Percentiles rank a stretch among this genome's conserved stretches.
Evolutionary conservation across 1,139 yeast species (phyloP).

Genomic region (Nakaseomyces uthaithaninus): DNA sequence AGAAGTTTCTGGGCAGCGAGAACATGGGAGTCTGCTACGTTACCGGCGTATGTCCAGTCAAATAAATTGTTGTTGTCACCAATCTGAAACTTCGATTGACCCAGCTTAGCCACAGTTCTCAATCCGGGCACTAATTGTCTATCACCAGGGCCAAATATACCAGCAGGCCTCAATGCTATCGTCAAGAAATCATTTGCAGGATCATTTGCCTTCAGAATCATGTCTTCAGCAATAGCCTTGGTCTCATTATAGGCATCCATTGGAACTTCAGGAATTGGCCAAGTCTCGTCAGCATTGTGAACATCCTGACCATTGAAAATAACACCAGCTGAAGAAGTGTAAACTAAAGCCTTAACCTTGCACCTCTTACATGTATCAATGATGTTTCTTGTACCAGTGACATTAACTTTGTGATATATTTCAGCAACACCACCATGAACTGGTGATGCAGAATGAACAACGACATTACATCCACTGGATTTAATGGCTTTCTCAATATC

Average conservation of each 20-base stretch:
- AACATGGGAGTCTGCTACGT: conserved; percentile 94
- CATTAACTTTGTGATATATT: conserved; percentile 83
- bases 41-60: conserved; percentile 99
- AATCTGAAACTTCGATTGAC: conserved; percentile 85
- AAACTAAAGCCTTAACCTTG: conserved; percentile 62
- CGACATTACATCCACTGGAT: conserved; percentile 55
- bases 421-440: conserved; percentile 77
- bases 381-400: conserved; percentile 75
- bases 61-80: conserved; percentile 91
- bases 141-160: conserved; percentile 98
- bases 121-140: conserved; percentile 93
- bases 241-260: conserved; percentile 98
- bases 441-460: conserved; percentile 96
- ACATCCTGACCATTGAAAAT: conserved; percentile 89
- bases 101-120: conserved; percentile 70
- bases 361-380: conserved; percentile 53
- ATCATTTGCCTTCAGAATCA: conserved; percentile 65
- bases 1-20: conserved; percentile 76
- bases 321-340: conserved; percentile 96
- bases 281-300: conserved; percentile 82
- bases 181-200: conserved; percentile 52
- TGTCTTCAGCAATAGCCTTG: conserved; percentile 82
- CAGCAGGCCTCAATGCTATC: conserved; percentile 90
- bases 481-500: conserved; percentile 62
- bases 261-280: conserved; percentile 86